Evolutionary conservation across 805 yeast genomes (phyloP), one percentile per base, ranked within the genome.

Genomic region (Phaffomyces antillensis): DNA sequence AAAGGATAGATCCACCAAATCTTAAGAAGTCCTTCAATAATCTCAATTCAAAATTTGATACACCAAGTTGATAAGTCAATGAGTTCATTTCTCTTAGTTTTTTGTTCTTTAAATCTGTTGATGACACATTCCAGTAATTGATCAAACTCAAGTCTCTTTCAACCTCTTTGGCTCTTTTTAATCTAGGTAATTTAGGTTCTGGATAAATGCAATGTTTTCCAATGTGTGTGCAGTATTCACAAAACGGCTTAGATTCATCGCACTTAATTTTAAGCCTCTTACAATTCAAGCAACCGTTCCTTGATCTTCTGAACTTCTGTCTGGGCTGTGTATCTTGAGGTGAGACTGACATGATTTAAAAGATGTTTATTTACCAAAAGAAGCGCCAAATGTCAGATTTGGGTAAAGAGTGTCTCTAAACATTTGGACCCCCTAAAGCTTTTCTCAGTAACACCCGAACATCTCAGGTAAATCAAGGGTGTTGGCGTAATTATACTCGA

Each of bases 181-280:
- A 13, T 26, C 28, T 26, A 28, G 30, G 30, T 11, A 28, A 13
- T 11, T 23, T 20, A n/a, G 35, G 9, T 32, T n/a, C 70, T 58
- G 45, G 85, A 88, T 4, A 84, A 75, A 65, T 97, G 90, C 24
- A 75, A 80, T 31, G 87, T 68, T 16, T 81, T 80, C 75, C 15
- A 8, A 87, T 77, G 50, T 89, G 82, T 40, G 68, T 64, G 64
- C 98, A 90, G 63, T 88, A 87, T 26, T 71, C 72, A 63, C 98
- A 90, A 5, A 70, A 60, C 1, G 97, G 97, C 47, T 77, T 82
- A 1, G 66, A 68, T 63, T 90, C 97, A 60, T 89, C 95, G 67
- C 98, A 90, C 62, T 90, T 90, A 37, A 91, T 96, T 41, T 96
- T 71, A 52, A 96, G 73, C 52, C 76, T 76, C 61, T 90, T 90